phyloP scores from a whole-genome alignment of 768 basidiomycete genomes.

The Lanmaoa rubissima region DNA sequence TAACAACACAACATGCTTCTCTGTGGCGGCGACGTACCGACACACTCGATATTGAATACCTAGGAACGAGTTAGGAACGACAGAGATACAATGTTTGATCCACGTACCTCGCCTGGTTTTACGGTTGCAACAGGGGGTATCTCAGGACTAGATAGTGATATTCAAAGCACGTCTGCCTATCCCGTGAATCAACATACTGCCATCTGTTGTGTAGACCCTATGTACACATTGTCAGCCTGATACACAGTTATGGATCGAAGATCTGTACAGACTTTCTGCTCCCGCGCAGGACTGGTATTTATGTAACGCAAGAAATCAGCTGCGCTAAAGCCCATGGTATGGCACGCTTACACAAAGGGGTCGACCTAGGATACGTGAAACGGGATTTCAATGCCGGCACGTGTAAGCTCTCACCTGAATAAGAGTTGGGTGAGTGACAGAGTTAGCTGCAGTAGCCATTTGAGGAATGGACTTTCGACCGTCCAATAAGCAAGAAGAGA shows the following conservation, averaged over 20 bases:
- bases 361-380: slow-evolving; percentile 46
- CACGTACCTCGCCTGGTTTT: slow-evolving; percentile 54
- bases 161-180: background rate
- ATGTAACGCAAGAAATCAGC: background rate
- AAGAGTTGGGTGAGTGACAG: slow-evolving; percentile 55
- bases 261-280: slow-evolving; percentile 52
- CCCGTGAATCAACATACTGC: slow-evolving; percentile 49
- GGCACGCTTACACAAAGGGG: slow-evolving; percentile 56
- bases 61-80: slow-evolving; percentile 20
- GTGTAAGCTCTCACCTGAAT: slow-evolving; percentile 42
- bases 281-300: slow-evolving; percentile 38
- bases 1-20: background rate
- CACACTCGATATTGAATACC: slow-evolving; percentile 71
- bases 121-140: slow-evolving; percentile 62
- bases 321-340: background rate
- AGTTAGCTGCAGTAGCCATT: slow-evolving; percentile 65
- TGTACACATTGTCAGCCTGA: background rate
- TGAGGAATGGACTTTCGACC: background rate
- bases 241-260: background rate
- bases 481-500: background rate
- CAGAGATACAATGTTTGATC: background rate
- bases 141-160: slow-evolving; percentile 45
- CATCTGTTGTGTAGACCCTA: slow-evolving; percentile 71
- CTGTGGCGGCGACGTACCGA: slow-evolving; percentile 41
- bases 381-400: background rate